Base-by-base conservation (phyloP, 208 protist genomes). In the Trypanosoma avium region DNA sequence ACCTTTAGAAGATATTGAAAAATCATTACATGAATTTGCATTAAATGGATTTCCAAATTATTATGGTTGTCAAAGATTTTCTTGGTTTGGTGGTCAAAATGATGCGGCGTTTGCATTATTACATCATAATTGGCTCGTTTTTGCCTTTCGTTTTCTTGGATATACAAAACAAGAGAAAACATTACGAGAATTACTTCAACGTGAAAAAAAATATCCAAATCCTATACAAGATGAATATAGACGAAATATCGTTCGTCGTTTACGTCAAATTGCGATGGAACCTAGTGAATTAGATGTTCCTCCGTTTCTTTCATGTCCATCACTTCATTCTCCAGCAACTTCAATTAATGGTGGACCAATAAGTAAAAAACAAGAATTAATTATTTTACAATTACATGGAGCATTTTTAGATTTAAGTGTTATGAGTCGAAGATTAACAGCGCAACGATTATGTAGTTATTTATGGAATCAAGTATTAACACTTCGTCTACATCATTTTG, bases 51-150 rank as follows among this genome's bases (percentile, higher is more conserved):
- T 95, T 56, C 83, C 89, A 12, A 95, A 95, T 67, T 95, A 92
- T 67, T 95, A 92, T 67, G 89, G 89, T 19, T 92, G 84, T 48
- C 89, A 95, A 75, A 81, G 89, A 12, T 95, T 95, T 47, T 91
- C 86, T 10, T 95, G 89, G 86, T 95, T 95, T 79, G 89, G 67
- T 35, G 85, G 89, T 5, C 46, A 48, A 45, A 65, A 90, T 27
- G 89, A 95, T 56, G 79, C 86, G 4, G 85, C 81, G 9, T 90
- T 92, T 29, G 85, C 89, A 10, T 64, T 95, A 59, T 69, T 95
- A 52, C 76, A 83, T 22, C 83, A 92, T 60, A 90, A 95, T 67
- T 90, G 80, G 79, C 71, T 95, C n/a, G 81, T 70, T 21, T 95
- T 95, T 59, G 84, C 89, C 3, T 92, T 92, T 63, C 81, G 86